Evolutionary conservation across 129 eudicot genomes (phyloP), one percentile per base, ranked within the genome.

Genomic region (Centrapalus pauciflorus): DNA sequence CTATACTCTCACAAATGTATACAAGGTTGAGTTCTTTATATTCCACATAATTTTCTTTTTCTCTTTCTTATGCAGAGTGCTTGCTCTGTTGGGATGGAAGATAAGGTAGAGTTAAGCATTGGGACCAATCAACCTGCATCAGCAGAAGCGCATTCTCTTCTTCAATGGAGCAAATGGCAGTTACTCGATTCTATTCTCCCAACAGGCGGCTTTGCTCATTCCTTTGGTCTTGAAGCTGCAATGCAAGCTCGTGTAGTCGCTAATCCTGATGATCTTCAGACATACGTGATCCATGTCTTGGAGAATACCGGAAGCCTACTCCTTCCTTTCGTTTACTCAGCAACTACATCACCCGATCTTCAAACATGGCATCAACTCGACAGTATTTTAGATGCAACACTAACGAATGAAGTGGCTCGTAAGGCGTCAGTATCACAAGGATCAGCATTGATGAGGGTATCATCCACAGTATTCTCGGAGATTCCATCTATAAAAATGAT

Each of bases 201-300:
- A 2, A 92, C 98, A 14, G 98, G 98, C 13, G 96, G 98, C 43
- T 92, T 92, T 60, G 98, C 96, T 55, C 98, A 92, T 80, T 92
- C 98, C 30, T 76, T 77, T 6, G 98, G 98, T 28, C 87, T 92
- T 5, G 98, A 92, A 78, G 87, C 98, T 23, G 91, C 95, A 51
- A 83, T 82, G 55, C 96, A 92, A 78, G 68, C 90, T 2, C 83
- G 72, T 12, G 37, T 88, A 24, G 95, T 92, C 75, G 62, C 70
- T 46, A 27, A 67, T 7, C 85, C 84, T 1, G 85, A 92, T 77
- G 80, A 85, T 70, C 87, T 92, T 23, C 75, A 76, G 41, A 66
- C 58, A 17, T 82, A 55, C 40, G 84, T 85, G 73, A 79, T 83
- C 52, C 91, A 88, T 29, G 70, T 86, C 33, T 38, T 92, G 26